Evolutionary conservation across 75 land plant genomes (phyloP).

Genomic region (Larix kaempferi): DNA sequence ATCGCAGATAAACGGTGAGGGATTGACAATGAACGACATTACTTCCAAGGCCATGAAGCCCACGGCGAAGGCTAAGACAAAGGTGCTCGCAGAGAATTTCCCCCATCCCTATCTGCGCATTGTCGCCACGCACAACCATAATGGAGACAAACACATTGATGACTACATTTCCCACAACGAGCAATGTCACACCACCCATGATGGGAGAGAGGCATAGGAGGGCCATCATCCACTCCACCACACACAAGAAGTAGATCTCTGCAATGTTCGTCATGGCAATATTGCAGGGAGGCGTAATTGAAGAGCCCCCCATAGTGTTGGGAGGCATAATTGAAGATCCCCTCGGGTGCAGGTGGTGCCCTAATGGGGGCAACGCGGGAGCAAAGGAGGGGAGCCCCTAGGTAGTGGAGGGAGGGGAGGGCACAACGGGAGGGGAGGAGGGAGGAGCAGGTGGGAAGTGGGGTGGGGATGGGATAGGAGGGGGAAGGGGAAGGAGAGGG

Average conservation of each 20-base stretch:
- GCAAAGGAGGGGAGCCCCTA: no score
- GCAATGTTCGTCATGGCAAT: conserved; percentile 75
- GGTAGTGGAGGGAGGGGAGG: no score
- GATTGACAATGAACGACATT: conserved; percentile 68
- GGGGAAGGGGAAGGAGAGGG: no score
- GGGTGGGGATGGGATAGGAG: no score
- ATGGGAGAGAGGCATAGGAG: conserved; percentile 67
- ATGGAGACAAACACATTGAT: conserved; percentile 82
- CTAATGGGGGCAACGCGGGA: no score
- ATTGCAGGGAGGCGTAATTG: conserved; percentile 65
- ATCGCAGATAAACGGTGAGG: conserved; percentile 68
- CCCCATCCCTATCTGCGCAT: conserved; percentile 77
- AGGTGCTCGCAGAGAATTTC: conserved; percentile 90
- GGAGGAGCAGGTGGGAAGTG: no score
- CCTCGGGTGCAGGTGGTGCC: no score
- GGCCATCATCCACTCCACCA: conserved; percentile 51
- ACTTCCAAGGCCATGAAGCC: conserved; percentile 80
- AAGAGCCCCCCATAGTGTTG: conserved; percentile 43
- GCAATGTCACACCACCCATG: conserved; percentile 87
- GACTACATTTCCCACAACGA: conserved; percentile 93
- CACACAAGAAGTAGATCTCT: conserved; percentile 61
- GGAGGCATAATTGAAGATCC: no score
- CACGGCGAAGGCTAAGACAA: conserved; percentile 86
- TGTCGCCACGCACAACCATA: conserved; percentile 68
- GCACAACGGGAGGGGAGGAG: no score